Evolutionary conservation across 2,329 filamentous ascomycete genomes (phyloP).

Genomic region (Diaporthe ampelina): DNA sequence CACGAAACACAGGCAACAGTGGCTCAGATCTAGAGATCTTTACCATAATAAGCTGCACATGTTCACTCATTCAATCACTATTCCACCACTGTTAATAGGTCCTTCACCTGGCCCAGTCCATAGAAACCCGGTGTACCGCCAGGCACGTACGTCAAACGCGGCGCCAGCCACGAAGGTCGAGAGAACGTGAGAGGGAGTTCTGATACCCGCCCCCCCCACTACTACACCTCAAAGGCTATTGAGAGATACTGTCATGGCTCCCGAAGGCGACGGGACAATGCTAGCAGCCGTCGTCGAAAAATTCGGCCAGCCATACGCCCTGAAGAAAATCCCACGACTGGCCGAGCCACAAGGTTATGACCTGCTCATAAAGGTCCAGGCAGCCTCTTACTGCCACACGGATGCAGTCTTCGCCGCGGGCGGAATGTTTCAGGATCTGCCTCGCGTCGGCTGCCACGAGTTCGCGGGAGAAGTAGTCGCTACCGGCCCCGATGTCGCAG

Average conservation of each 20-base stretch:
- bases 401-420: conserved; percentile 10
- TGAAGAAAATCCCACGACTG: background rate
- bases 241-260: background rate
- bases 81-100: background rate
- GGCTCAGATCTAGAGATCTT: background rate
- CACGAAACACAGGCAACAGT: background rate
- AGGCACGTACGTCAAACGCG: background rate
- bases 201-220: background rate
- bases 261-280: background rate
- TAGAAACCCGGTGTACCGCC: too few relatives aligned
- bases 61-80: background rate
- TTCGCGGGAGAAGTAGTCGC: background rate
- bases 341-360: background rate
- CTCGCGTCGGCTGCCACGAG: conserved; percentile 14
- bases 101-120: background rate
- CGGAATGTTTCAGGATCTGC: conserved; percentile 3
- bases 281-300: background rate
- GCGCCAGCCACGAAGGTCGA: background rate
- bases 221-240: background rate
- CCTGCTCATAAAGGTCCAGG: conserved; percentile 7
- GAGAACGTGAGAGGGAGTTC: background rate
- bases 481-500: background rate
- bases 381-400: conserved; percentile 11
- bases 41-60: too few relatives aligned
- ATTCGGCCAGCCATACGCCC: background rate